phyloP scores from a whole-genome alignment of 306 rosid species.

The Cyamopsis tetragonoloba region DNA sequence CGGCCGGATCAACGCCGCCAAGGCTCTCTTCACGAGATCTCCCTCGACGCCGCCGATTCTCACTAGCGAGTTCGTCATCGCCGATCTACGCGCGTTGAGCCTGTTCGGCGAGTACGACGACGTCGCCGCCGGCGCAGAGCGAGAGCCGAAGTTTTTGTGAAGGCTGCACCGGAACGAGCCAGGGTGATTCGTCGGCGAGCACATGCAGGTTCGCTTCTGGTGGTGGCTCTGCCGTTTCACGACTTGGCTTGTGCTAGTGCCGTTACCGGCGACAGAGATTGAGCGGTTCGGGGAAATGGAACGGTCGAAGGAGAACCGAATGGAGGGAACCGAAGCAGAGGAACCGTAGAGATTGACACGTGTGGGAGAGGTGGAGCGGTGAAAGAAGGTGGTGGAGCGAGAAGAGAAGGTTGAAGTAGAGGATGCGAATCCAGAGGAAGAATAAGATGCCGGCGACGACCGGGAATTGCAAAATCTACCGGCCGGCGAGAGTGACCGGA shows the following conservation, averaged over 20 bases:
- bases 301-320: constrained; percentile 61
- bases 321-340: constrained; percentile 44
- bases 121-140: constrained; percentile 30
- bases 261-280: constrained; percentile 35
- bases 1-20: constrained; percentile 65
- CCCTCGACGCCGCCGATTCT: constrained; percentile 77
- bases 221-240: constrained; percentile 36
- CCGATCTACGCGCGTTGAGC: constrained; percentile 69
- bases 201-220: constrained; percentile 63
- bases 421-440: constrained; percentile 59
- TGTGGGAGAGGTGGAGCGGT: constrained; percentile 53
- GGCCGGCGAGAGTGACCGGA: constrained; percentile 46
- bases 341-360: constrained; percentile 42
- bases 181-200: constrained; percentile 75
- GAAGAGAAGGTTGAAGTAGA: constrained; percentile 57
- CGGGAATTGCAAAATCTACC: constrained; percentile 37
- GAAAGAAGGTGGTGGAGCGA: constrained; percentile 37
- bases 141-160: constrained; percentile 45
- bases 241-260: constrained; percentile 25
- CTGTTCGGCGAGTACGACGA: constrained; percentile 46
- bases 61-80: constrained; percentile 78
- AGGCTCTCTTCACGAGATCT: constrained; percentile 57
- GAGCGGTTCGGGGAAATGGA: constrained; percentile 57
- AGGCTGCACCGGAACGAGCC: constrained; percentile 82
- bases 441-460: constrained; percentile 3